Percentiles rank a stretch among this genome's conserved stretches.
Evolutionary conservation across 2,329 filamentous ascomycete species (phyloP).

Genomic region (Dactylellina parvicollis): DNA sequence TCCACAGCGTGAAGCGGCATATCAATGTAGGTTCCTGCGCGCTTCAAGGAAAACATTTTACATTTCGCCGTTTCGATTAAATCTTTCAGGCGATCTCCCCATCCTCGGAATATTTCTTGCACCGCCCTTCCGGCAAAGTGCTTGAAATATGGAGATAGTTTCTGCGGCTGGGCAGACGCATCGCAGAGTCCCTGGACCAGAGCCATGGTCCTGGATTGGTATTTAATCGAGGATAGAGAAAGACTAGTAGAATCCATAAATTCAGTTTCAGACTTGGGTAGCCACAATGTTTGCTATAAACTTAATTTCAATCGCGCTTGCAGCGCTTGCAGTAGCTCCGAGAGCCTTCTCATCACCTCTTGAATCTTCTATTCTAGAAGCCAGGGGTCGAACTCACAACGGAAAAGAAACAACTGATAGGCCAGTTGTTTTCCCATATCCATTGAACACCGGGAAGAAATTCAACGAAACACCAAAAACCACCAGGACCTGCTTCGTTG

Average conservation of each 20-base stretch:
- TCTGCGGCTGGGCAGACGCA: slow-evolving; percentile 38
- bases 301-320: slow-evolving; percentile 23
- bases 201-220: slow-evolving; percentile 7
- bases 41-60: neutral
- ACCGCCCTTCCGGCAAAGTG: neutral
- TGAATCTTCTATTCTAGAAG: slow-evolving; percentile 10
- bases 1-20: neutral
- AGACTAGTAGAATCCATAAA: neutral
- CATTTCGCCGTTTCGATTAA: slow-evolving; percentile 32
- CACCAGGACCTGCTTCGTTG: slow-evolving; percentile 40
- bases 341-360: slow-evolving; percentile 31
- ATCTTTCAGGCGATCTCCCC: neutral
- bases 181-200: neutral
- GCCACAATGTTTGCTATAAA: slow-evolving; percentile 28
- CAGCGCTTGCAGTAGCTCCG: slow-evolving; percentile 29
- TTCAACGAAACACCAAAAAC: slow-evolving; percentile 22
- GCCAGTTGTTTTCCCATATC: slow-evolving; percentile 35
- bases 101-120: slow-evolving; percentile 18
- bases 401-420: slow-evolving; percentile 34
- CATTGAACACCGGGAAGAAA: slow-evolving; percentile 39
- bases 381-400: slow-evolving; percentile 37
- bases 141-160: slow-evolving; percentile 38
- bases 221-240: slow-evolving; percentile 17
- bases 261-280: neutral
- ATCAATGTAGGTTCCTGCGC: neutral